Percentiles rank a stretch among this genome's conserved stretches.
phyloP scores from a whole-genome alignment of 768 basidiomycete species.

The Pisolithus sp. region DNA sequence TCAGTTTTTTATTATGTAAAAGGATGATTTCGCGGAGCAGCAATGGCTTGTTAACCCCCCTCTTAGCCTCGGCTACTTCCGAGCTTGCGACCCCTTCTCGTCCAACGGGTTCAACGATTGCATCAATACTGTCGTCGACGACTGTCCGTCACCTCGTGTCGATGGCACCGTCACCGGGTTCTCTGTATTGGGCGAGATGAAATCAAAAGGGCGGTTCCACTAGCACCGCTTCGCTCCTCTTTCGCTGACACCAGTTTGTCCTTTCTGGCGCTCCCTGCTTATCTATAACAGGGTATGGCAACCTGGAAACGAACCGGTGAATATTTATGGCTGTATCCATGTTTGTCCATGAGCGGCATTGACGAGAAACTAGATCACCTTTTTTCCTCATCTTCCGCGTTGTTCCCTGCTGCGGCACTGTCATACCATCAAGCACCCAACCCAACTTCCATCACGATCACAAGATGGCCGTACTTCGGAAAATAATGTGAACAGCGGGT shows the following conservation, averaged over 20 bases:
- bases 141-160: too few relatives aligned
- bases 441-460: too few relatives aligned
- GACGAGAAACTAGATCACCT: not conserved
- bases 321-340: not conserved
- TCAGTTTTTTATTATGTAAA: not conserved
- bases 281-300: not conserved
- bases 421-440: not conserved
- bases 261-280: not conserved
- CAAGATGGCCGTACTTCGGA: too few relatives aligned
- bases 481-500: too few relatives aligned
- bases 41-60: constrained; percentile 10
- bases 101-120: too few relatives aligned
- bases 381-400: not conserved
- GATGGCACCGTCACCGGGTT: too few relatives aligned
- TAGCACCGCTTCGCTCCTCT: not conserved
- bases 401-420: not conserved
- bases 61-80: too few relatives aligned
- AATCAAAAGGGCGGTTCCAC: too few relatives aligned
- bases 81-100: too few relatives aligned
- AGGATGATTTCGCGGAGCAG: constrained; percentile 15
- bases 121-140: too few relatives aligned
- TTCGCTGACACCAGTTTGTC: not conserved
- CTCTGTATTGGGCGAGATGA: too few relatives aligned
- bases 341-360: not conserved
- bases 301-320: not conserved